Base-by-base conservation (phyloP, 805 yeast genomes). In the Cyberlindnera subsufficiens region DNA sequence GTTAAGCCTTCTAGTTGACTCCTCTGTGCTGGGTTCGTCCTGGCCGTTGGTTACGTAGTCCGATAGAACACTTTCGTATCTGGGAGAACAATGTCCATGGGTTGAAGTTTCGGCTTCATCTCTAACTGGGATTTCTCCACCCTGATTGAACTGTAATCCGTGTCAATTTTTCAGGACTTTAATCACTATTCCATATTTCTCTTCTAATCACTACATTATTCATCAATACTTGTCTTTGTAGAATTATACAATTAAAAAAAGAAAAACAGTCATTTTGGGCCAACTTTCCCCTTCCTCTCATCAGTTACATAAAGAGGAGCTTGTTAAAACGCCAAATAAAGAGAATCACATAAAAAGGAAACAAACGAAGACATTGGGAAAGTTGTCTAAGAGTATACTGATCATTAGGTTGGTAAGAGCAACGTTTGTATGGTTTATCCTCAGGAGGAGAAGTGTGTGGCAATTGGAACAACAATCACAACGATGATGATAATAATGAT, bases 401-500 rank as follows among this genome's bases (percentile, higher is more conserved):
- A 22, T 22, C 27, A 22, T 22, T 22, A 22, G 27, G 27, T 22
- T 22, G 27, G 27, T 22, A 22, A 22, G 11, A 22, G 27, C 10
- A 9, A 6, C 27, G 27, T 22, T 9, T 22, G 27, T 22, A 11
- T 22, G 13, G 27, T 22, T 22, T 22, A 22, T 22, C 27, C 27
- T 30, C 40, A 30, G 31, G 19, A 30, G 31, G 19, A 8, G 19
- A 37, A 37, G 32, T 37, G 54, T 25, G 47, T 44, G 32, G 47
- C 62, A 37, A 55, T 36, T 39, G 61, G 59, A 43, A 54, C 83
- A 60, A 86, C 89, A 54, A 82, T 76, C 42, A 78, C 80, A 50
- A 80, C 78, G 35, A 85, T 82, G 56, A 86, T 70, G 45, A 84
- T 77, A 50, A 76, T 69, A 45, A 83, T 63, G 52, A 85, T 72